These are phyloP conservation scores for Bonia amplexicaulis DNA, from an alignment of 176 grass and related monocot species.

Conservation along the genomic window DNA sequence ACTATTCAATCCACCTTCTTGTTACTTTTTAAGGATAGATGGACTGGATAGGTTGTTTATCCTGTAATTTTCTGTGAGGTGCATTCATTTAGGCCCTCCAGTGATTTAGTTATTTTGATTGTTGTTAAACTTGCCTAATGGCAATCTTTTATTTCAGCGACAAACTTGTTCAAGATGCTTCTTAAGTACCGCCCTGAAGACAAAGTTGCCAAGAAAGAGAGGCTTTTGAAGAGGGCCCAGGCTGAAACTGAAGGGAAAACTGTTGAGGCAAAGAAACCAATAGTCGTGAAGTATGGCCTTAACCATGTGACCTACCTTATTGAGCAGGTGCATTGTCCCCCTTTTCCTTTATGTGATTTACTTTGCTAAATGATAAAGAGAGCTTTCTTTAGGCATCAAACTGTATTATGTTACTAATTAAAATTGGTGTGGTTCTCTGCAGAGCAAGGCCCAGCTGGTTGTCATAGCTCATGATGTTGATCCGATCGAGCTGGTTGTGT, in stretches of 20 bases:
- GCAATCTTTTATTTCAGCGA: constrained; percentile 27
- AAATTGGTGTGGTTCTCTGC: background rate
- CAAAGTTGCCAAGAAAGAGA: constrained; percentile 62
- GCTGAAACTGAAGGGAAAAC: constrained; percentile 55
- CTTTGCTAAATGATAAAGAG: background rate
- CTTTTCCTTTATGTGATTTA: background rate
- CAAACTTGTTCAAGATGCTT: constrained; percentile 61
- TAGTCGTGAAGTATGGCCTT: constrained; percentile 64
- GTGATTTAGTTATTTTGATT: background rate
- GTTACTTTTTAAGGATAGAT: background rate
- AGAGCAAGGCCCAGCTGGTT: constrained; percentile 62
- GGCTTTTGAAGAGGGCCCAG: constrained; percentile 56
- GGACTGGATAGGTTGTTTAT: background rate
- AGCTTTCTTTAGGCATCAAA: background rate
- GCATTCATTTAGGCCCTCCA: background rate
- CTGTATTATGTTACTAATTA: background rate
- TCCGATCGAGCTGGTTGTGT: constrained; percentile 57
- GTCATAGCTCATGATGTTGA: constrained; percentile 71
- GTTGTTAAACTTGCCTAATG: background rate
- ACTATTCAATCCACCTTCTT: background rate
- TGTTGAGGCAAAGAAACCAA: constrained; percentile 58
- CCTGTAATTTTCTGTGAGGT: background rate
- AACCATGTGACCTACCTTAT: constrained; percentile 74
- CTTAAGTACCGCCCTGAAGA: constrained; percentile 58
- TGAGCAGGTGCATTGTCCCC: constrained; percentile 25